Percentiles rank a stretch among this genome's conserved stretches.
phyloP scores from a whole-genome alignment of 441 rosid species.

The Omphalea diandra region DNA sequence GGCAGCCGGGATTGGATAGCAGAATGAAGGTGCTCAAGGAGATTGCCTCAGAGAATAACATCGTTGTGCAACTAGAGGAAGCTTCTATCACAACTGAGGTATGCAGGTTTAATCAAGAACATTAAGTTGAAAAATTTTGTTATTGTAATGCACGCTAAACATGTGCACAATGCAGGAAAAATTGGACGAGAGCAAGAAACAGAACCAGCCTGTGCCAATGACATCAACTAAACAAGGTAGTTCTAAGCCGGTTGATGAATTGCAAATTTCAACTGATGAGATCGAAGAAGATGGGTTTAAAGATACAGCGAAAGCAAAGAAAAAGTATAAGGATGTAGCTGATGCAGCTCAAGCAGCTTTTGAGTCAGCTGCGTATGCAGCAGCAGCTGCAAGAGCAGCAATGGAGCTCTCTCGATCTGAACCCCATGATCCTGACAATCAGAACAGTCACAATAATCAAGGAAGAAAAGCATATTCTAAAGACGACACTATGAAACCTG shows the following conservation, averaged over 20 bases:
- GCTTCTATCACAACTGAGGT: conserved; percentile 43
- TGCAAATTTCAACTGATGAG: conserved; percentile 15
- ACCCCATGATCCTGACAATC: conserved; percentile 45
- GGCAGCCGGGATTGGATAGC: conserved; percentile 59
- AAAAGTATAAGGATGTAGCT: conserved; percentile 80
- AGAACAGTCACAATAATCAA: conserved; percentile 20
- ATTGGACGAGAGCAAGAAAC: conserved; percentile 26
- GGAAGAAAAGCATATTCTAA: conserved; percentile 17
- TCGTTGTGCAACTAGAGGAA: conserved; percentile 53
- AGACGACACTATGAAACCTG: conserved; percentile 19
- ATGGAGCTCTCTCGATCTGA: conserved; percentile 80
- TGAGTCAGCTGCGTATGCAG: conserved; percentile 86
- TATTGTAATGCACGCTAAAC: background rate
- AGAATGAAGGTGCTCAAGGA: conserved; percentile 59
- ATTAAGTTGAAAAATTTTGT: background rate
- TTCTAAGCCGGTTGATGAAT: conserved; percentile 18
- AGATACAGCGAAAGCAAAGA: conserved; percentile 51
- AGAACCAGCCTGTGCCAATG: conserved; percentile 22
- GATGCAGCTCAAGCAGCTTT: conserved; percentile 98
- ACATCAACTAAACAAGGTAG: conserved; percentile 16
- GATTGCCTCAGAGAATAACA: conserved; percentile 67
- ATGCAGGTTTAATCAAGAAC: conserved; percentile 13
- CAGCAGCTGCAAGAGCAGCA: conserved; percentile 91
- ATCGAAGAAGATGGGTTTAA: conserved; percentile 32
- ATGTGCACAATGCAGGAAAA: conserved; percentile 43